Percentiles rank a stretch among this genome's conserved stretches.
Conservation (phyloP, 2,329 filamentous ascomycete genomes). For the Emergomyces orientalis region DNA sequence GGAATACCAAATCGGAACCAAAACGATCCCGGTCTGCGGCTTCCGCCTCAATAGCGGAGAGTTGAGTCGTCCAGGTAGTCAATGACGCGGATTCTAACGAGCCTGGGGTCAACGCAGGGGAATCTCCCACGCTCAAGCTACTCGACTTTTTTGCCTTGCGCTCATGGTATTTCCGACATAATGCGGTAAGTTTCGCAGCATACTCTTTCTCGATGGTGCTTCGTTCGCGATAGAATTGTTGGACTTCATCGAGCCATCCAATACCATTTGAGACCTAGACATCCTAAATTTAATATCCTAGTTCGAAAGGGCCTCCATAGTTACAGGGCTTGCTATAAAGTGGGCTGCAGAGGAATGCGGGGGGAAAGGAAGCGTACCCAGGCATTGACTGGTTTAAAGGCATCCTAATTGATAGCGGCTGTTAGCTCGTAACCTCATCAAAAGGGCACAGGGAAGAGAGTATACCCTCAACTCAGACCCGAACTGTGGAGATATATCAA, state of each 20-base stretch:
- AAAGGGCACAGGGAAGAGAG: not conserved
- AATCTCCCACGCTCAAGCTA: conserved; percentile 84
- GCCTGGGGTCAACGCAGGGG: conserved; percentile 82
- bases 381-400: conserved; percentile 86
- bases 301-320: not conserved
- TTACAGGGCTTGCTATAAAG: conserved; percentile 8
- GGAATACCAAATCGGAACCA: conserved; percentile 63
- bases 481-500: conserved; percentile 76
- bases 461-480: conserved; percentile 79
- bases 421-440: conserved; percentile 5
- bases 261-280: conserved; percentile 68
- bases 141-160: conserved; percentile 89
- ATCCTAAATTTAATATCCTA: conserved; percentile 8
- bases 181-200: conserved; percentile 69
- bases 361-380: conserved; percentile 51
- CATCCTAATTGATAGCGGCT: conserved; percentile 56
- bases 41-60: conserved; percentile 78
- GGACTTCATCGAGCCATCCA: conserved; percentile 89
- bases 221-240: conserved; percentile 93
- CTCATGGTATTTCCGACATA: conserved; percentile 95
- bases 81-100: conserved; percentile 93
- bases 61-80: conserved; percentile 92
- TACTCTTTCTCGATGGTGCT: conserved; percentile 96
- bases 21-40: conserved; percentile 85
- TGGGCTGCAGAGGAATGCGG: conserved; percentile 14